phyloP scores from a whole-genome alignment of 805 yeast genomes.

The Candida endomychidarum region DNA sequence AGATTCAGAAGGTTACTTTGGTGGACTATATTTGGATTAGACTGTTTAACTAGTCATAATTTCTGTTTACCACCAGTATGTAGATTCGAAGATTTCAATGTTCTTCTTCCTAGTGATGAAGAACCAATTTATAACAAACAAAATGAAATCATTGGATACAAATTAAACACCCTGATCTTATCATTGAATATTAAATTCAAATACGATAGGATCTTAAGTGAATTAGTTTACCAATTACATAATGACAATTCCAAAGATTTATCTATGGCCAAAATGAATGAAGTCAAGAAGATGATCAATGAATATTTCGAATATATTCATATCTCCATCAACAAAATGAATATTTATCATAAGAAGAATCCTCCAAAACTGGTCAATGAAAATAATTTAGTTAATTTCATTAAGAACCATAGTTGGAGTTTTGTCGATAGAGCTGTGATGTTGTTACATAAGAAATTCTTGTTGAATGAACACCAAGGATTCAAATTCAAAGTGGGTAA shows the following conservation, averaged over 20 bases:
- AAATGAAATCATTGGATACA: constrained; percentile 31
- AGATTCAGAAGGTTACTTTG: constrained; percentile 58
- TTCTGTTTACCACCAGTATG: constrained; percentile 56
- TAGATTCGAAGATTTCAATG: constrained; percentile 53
- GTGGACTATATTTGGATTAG: constrained; percentile 67
- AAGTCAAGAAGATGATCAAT: constrained; percentile 48
- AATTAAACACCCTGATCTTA: constrained; percentile 45
- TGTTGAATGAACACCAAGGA: constrained; percentile 29
- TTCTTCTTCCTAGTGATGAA: constrained; percentile 51
- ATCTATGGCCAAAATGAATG: constrained; percentile 41
- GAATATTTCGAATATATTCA: constrained; percentile 52
- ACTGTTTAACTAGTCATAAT: constrained; percentile 55
- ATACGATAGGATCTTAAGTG: constrained; percentile 52
- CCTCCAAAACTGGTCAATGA: constrained; percentile 41
- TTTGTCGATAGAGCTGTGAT: constrained; percentile 55
- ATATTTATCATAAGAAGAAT: constrained; percentile 29
- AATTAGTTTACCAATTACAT: constrained; percentile 50
- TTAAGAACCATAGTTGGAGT: constrained; percentile 48
- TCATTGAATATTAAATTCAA: constrained; percentile 55
- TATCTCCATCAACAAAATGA: constrained; percentile 44
- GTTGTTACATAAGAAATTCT: constrained; percentile 43
- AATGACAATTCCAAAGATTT: constrained; percentile 47
- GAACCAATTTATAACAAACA: constrained; percentile 32
- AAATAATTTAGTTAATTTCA: constrained; percentile 47
- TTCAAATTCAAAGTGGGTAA: constrained; percentile 1